A percentile compares a stretch with the other conserved stretches of the same genome.
phyloP scores from a whole-genome alignment of 495 filamentous ascomycete species.

The Oleoguttula mirabilis region DNA sequence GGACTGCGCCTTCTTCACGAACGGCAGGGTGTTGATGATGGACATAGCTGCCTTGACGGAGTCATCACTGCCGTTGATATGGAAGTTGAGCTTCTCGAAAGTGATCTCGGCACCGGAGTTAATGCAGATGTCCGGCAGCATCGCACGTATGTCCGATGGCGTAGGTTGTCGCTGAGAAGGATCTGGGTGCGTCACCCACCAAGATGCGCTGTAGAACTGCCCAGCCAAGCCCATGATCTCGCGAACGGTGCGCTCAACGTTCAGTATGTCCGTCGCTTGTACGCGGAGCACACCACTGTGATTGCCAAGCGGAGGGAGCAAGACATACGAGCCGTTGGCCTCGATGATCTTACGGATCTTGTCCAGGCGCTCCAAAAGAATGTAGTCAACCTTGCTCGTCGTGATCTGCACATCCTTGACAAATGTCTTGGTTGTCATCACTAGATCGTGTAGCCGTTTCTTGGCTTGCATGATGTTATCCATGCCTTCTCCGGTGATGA shows the following conservation, averaged over 20 bases:
- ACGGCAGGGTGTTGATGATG: slow-evolving; percentile 83
- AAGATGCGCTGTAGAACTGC: slow-evolving; percentile 94
- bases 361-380: slow-evolving; percentile 79
- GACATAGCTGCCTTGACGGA: slow-evolving; percentile 85
- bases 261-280: slow-evolving; percentile 81
- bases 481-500: slow-evolving; percentile 76
- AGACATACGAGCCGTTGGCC: slow-evolving; percentile 83
- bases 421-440: slow-evolving; percentile 63
- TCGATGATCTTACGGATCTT: slow-evolving; percentile 98
- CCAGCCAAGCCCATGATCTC: slow-evolving; percentile 92
- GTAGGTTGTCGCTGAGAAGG: slow-evolving; percentile 59
- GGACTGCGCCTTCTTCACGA: slow-evolving; percentile 74
- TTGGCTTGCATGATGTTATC: slow-evolving; percentile 77
- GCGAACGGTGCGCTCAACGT: slow-evolving; percentile 84
- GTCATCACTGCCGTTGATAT: slow-evolving; percentile 90
- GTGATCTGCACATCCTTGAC: slow-evolving; percentile 84
- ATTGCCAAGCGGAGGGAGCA: slow-evolving; percentile 74
- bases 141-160: slow-evolving; percentile 63
- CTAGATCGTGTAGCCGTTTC: slow-evolving; percentile 72
- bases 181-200: slow-evolving; percentile 80
- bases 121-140: slow-evolving; percentile 90
- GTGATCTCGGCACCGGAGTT: slow-evolving; percentile 90
- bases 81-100: slow-evolving; percentile 87
- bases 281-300: slow-evolving; percentile 69
- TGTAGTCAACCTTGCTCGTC: slow-evolving; percentile 81